Evolutionary conservation across 2,329 filamentous ascomycete species (phyloP), one percentile per base, ranked within the genome.

Genomic region (Aspergillus aculeatinus): DNA sequence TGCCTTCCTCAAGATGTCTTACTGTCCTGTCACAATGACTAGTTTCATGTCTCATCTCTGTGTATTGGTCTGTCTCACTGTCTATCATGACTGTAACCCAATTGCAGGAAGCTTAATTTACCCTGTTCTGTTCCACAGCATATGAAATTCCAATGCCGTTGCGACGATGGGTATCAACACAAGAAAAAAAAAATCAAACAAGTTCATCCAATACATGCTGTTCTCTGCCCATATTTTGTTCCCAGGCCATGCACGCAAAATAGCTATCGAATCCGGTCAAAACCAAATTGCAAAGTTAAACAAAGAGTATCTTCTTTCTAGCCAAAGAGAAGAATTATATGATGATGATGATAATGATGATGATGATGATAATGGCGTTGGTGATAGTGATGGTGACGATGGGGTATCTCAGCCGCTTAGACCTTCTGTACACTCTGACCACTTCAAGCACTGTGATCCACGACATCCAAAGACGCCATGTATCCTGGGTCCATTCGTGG

Each of bases 371-470:
- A 7, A 3, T 29, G 27, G 27, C 10, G 7, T 7, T 7, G 27
- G 27, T 10, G 7, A 29, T 29, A 29, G 27, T 10, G 27, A 29
- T 29, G 52, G 33, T 35, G 33, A 16, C 14, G 52, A 62, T 55
- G 60, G 61, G 62, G 60, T 62, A 62, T 64, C 62, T 64, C 60
- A 58, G 60, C 60, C 55, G 58, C 60, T 48, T 52, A 50, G 55
- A 52, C 39, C 51, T 49, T 59, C 54, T 62, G 61, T 63, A 60
- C 51, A 58, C 54, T 39, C 53, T 48, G n/a, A 23, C 39, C 39
- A 19, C 14, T 16, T 19, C 14, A 44, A 19, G 39, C 16, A 12
- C 14, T 44, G 14, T 44, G 1, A 10, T 7, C 39, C 39, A 44
- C 4, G 5, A 16, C 39, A 19, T 19, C 16, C 39, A 19, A 44